Evolutionary conservation across 1,284 basidiomycete species (phyloP).

Genomic region (Lentinus polychrous): DNA sequence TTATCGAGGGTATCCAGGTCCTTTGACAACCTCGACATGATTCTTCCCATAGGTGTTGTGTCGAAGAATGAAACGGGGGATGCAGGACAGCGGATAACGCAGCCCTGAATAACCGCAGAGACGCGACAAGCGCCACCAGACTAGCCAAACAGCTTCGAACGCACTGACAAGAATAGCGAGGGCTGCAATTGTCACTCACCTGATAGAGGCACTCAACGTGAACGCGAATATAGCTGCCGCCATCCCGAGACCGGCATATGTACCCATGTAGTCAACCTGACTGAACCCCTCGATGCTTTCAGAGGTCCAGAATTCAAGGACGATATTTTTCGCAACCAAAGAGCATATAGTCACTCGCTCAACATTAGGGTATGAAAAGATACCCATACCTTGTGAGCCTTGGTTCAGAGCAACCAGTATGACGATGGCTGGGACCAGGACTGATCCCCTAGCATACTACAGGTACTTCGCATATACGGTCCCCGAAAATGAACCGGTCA

Average conservation of each 20-base stretch:
- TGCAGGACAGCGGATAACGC: conserved; percentile 51
- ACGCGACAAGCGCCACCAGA: conserved; percentile 50
- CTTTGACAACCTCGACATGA: conserved; percentile 54
- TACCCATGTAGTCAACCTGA: conserved; percentile 59
- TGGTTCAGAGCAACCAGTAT: conserved; percentile 21
- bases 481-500: conserved; percentile 25
- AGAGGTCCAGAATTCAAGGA: conserved; percentile 35
- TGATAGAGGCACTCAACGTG: conserved; percentile 43
- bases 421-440: conserved; percentile 34
- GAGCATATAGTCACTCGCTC: not conserved
- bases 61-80: conserved; percentile 79
- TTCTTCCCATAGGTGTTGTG: conserved; percentile 71
- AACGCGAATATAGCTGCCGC: conserved; percentile 52
- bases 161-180: not conserved
- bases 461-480: conserved; percentile 33
- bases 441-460: conserved; percentile 40
- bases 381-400: conserved; percentile 22
- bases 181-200: conserved; percentile 28
- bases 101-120: conserved; percentile 52
- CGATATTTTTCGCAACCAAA: conserved; percentile 32
- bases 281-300: conserved; percentile 36
- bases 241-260: conserved; percentile 61
- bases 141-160: conserved; percentile 27
- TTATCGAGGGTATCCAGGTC: conserved; percentile 55
- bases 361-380: too few species aligned